A percentile compares a stretch with the other conserved stretches of the same genome.
These are phyloP conservation scores for Mycosphaerella arachidis DNA, from an alignment of 2,329 filamentous ascomycete species.

Conservation along the genomic window DNA sequence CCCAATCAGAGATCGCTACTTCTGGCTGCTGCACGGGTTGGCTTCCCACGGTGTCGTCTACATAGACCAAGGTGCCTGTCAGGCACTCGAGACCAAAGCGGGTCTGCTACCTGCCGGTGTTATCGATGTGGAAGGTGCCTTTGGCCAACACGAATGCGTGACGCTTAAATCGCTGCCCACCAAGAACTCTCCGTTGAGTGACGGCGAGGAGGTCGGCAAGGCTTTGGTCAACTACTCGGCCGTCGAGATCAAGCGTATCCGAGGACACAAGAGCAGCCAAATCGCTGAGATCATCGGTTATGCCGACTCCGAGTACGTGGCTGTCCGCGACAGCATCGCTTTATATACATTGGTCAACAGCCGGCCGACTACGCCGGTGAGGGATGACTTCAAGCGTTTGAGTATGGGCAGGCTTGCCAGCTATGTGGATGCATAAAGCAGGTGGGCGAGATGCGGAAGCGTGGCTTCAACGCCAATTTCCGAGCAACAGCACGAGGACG, in stretches of 20 bases:
- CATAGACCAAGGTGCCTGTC: slow-evolving; percentile 85
- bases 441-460: neutral
- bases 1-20: slow-evolving; percentile 87
- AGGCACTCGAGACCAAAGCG: slow-evolving; percentile 66
- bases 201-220: slow-evolving; percentile 67
- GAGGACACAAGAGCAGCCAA: slow-evolving; percentile 75
- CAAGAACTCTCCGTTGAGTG: slow-evolving; percentile 41
- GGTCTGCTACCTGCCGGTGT: slow-evolving; percentile 88
- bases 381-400: slow-evolving; percentile 20
- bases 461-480: neutral
- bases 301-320: slow-evolving; percentile 91
- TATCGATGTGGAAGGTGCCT: slow-evolving; percentile 79
- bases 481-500: neutral
- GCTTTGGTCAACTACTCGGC: slow-evolving; percentile 92
- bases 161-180: slow-evolving; percentile 71
- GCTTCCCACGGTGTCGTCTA: slow-evolving; percentile 85
- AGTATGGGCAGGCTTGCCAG: slow-evolving; percentile 27
- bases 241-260: slow-evolving; percentile 75
- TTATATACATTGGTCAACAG: slow-evolving; percentile 50
- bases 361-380: slow-evolving; percentile 28
- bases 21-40: slow-evolving; percentile 94
- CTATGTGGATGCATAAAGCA: slow-evolving; percentile 26
- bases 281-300: slow-evolving; percentile 80
- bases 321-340: slow-evolving; percentile 80
- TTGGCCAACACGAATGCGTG: slow-evolving; percentile 89